Evolutionary conservation across 1,284 basidiomycete genomes (phyloP).

Genomic region (Microbotryum silenes-acaulis): DNA sequence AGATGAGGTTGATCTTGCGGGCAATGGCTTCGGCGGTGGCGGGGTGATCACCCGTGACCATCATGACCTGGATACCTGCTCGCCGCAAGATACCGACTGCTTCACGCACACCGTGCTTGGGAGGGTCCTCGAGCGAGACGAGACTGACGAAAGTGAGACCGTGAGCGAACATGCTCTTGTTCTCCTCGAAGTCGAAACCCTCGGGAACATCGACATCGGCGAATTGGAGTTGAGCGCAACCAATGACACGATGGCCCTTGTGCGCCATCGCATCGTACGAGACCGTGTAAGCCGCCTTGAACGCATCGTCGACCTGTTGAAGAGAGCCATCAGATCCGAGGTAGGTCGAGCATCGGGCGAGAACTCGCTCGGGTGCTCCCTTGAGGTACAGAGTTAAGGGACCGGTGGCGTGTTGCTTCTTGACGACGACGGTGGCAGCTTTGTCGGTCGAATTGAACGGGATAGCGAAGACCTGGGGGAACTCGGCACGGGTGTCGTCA

Average conservation of each 20-base stretch:
- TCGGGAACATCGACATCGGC: too few species aligned
- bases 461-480: constrained; percentile 57
- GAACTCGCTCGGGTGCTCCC: too few species aligned
- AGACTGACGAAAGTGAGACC: constrained; percentile 49
- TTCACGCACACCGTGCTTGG: constrained; percentile 37
- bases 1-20: constrained; percentile 55
- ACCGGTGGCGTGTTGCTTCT: constrained; percentile 32
- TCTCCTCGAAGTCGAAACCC: too few species aligned
- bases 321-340: too few species aligned
- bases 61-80: constrained; percentile 33
- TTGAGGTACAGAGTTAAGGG: constrained; percentile 10
- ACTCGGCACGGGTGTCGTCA: constrained; percentile 49
- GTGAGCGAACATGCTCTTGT: neutral
- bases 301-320: too few species aligned
- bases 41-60: constrained; percentile 50
- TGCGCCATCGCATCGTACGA: too few species aligned
- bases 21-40: constrained; percentile 50
- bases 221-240: too few species aligned
- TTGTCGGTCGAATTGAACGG: constrained; percentile 65
- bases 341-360: too few species aligned
- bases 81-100: too few species aligned
- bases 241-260: too few species aligned
- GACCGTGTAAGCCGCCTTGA: too few species aligned
- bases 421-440: constrained; percentile 59
- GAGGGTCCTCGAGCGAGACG: constrained; percentile 60